Base-by-base conservation (phyloP, 495 filamentous ascomycete species). In the Penicillium pancosmium region DNA sequence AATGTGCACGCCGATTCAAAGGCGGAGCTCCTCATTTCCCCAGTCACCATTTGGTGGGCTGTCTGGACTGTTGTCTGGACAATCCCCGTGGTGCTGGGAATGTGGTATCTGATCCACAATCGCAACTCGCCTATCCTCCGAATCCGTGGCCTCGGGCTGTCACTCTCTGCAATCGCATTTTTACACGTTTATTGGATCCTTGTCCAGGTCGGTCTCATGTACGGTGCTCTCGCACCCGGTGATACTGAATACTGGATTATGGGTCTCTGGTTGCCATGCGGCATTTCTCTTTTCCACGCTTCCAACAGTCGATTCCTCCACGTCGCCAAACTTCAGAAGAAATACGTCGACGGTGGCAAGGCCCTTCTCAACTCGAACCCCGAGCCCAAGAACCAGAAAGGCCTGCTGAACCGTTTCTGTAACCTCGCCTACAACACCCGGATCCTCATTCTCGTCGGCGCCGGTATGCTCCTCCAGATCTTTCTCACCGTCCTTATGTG, bases 251-350 rank as follows among this genome's bases (percentile, higher is more conserved):
- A 81, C 71, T 92, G 88, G 87, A 78, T 90, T 66, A 92, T 92
- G 89, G 81, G 86, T 51, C 80, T 85, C 43, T 88, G 83, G 68
- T 76, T 91, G 33, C 89, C 89, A 4, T 80, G 85, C 25, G 88
- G 89, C 27, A 82, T 91, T 60, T 88, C 84, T 16, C 70, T 90
- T 3, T 91, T 91, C 71, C 87, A 91, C 63, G 89, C 83, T 41
- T 81, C 82, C 41, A 88, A 88, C 68, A 80, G 74, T 60, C 85
- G 85, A 56, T 85, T 90, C 64, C 76, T 89, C n/a, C 75, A 85
- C 54, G 74, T 88, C 55, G 85, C 86, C 55, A 81, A 75, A 60
- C 61, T 65, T 2, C 74, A 77, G 62, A 70, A 66, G 55, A 67
- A 69, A 60, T 75, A 66, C 49, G 69, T 63, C 49, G 55, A 60